These are phyloP conservation scores for Monascus purpureus DNA, from an alignment of 495 filamentous ascomycete genomes.

Conservation along the genomic window DNA sequence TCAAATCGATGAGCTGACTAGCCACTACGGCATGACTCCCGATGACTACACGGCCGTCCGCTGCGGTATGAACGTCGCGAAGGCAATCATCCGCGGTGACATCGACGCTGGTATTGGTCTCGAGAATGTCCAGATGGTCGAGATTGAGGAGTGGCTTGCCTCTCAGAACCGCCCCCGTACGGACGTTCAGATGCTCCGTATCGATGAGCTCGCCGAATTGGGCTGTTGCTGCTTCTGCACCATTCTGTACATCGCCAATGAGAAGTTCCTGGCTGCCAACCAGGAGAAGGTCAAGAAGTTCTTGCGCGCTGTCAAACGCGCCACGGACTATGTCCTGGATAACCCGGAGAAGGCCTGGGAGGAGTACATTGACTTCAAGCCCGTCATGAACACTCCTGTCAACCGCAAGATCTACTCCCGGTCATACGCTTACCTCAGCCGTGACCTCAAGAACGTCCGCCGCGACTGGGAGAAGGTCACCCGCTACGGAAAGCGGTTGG, in stretches of 20 bases:
- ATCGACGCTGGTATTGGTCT: constrained; percentile 60
- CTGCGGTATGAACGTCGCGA: constrained; percentile 49
- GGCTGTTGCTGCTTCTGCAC: constrained; percentile 68
- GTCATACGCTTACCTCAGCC: constrained; percentile 56
- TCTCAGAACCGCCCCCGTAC: constrained; percentile 41
- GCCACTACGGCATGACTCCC: constrained; percentile 56
- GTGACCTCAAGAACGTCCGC: constrained; percentile 53
- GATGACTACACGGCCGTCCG: constrained; percentile 57
- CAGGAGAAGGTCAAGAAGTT: constrained; percentile 42
- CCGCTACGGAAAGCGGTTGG: constrained; percentile 51
- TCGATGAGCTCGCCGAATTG: constrained; percentile 56
- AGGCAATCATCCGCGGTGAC: constrained; percentile 48
- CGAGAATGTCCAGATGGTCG: constrained; percentile 63
- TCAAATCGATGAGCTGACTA: constrained; percentile 60
- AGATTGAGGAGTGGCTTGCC: constrained; percentile 55
- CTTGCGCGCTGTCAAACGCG: constrained; percentile 50
- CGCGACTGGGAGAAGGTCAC: constrained; percentile 61
- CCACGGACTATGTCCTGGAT: constrained; percentile 51
- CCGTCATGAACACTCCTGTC: constrained; percentile 46
- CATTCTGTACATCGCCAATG: constrained; percentile 59
- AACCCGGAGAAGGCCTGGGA: constrained; percentile 42
- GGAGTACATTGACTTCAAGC: constrained; percentile 54
- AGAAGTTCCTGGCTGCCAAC: constrained; percentile 46
- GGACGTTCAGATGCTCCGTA: constrained; percentile 60
- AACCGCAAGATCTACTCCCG: constrained; percentile 63